Conservation (phyloP, 2,329 filamentous ascomycete species). For the Colletotrichum horii region DNA sequence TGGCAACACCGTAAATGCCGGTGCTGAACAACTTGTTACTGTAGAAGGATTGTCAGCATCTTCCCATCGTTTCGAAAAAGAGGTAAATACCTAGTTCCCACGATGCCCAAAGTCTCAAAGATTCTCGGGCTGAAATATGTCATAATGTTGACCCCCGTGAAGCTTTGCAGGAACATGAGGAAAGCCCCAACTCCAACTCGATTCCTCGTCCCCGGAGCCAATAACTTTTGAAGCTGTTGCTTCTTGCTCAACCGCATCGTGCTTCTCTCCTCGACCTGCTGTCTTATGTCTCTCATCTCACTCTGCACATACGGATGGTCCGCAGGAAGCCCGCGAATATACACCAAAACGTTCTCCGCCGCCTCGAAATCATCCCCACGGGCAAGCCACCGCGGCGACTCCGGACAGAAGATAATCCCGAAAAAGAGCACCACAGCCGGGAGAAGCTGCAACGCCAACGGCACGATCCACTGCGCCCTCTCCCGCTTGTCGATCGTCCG, state of each 20-base stretch:
- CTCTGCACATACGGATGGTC: constrained; percentile 44
- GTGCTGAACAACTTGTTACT: constrained; percentile 39
- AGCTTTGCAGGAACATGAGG: constrained; percentile 28
- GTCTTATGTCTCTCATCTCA: constrained; percentile 40
- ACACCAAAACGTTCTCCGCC: constrained; percentile 40
- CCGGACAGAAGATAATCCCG: constrained; percentile 37
- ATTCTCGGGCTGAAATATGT: constrained; percentile 34
- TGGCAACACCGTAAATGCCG: constrained; percentile 43
- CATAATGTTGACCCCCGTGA: constrained; percentile 59
- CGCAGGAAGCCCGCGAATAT: constrained; percentile 41
- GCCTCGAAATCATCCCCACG: constrained; percentile 40
- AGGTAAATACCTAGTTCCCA: constrained; percentile 26
- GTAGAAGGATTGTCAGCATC: background rate
- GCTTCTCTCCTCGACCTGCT: constrained; percentile 56
- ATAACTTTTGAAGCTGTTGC: constrained; percentile 27
- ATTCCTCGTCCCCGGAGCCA: background rate
- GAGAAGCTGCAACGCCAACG: constrained; percentile 45
- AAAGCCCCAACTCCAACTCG: constrained; percentile 24
- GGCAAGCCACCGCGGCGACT: constrained; percentile 41
- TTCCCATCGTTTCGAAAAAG: background rate
- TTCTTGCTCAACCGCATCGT: constrained; percentile 29
- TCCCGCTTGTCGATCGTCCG: constrained; percentile 21
- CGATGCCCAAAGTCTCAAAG: constrained; percentile 39
- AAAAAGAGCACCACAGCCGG: constrained; percentile 40
- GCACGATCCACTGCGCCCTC: constrained; percentile 45